A percentile compares a stretch with the other conserved stretches of the same genome.
These are phyloP conservation scores for Cystobasidium tubakii DNA, from an alignment of 768 basidiomycete species.

Conservation along the genomic window DNA sequence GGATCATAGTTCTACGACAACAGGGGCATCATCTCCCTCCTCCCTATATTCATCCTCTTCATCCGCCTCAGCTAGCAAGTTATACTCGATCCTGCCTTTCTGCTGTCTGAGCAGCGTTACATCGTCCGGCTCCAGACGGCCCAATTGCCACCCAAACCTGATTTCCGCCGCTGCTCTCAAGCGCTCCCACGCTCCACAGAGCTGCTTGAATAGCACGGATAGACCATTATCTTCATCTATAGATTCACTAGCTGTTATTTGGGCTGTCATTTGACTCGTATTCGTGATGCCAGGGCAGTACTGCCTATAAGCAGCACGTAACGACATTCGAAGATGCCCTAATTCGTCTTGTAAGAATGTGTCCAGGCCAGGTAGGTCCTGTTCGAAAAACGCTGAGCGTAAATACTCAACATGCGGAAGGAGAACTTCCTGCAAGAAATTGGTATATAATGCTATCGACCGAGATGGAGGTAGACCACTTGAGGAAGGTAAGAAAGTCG, in stretches of 20 bases:
- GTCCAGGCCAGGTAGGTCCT: conserved; percentile 42
- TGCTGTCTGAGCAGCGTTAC: conserved; percentile 16
- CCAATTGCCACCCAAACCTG: conserved; percentile 51
- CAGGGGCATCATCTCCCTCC: conserved; percentile 49
- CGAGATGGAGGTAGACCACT: not conserved
- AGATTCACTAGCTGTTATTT: not conserved
- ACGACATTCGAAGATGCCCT: conserved; percentile 19
- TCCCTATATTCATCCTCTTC: conserved; percentile 53
- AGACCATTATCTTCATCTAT: not conserved
- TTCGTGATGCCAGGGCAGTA: conserved; percentile 2
- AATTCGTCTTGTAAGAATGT: conserved; percentile 40
- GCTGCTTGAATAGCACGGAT: not conserved
- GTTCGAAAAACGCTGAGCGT: conserved; percentile 38
- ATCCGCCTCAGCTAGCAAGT: conserved; percentile 30
- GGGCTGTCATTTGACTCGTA: not conserved
- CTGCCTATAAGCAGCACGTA: conserved; percentile 35
- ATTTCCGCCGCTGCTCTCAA: conserved; percentile 40
- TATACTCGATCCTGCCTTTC: conserved; percentile 19
- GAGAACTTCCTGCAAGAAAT: conserved; percentile 38
- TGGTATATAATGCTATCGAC: conserved; percentile 37
- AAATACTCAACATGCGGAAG: conserved; percentile 27
- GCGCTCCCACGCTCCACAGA: conserved; percentile 36
- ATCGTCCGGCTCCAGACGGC: conserved; percentile 38
- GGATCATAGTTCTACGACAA: conserved; percentile 40
- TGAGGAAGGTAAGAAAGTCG: conserved; percentile 40